phyloP scores from a whole-genome alignment of 371 early-diverging fungal genomes.

The Rhizomucor miehei region DNA sequence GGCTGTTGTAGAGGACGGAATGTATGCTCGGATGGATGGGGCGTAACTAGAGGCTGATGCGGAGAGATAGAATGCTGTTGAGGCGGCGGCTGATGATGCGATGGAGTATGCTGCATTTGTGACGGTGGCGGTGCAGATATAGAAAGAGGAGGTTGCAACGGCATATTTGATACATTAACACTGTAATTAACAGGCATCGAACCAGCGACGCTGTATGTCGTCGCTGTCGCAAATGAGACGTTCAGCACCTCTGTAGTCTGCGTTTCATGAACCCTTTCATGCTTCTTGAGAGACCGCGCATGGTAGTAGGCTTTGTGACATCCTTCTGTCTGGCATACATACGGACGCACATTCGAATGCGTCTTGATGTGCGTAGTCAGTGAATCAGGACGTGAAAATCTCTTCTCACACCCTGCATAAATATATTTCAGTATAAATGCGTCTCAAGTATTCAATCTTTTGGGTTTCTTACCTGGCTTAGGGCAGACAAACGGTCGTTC shows the following conservation, averaged over 20 bases:
- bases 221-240: not conserved
- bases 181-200: not conserved
- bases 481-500: constrained; percentile 65
- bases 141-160: not conserved
- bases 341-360: constrained; percentile 78
- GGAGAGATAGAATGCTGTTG: too few relatives aligned
- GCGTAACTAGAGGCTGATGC: too few relatives aligned
- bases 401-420: constrained; percentile 67
- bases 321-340: constrained; percentile 53
- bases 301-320: constrained; percentile 82
- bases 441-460: not conserved
- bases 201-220: not conserved
- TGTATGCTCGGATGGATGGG: too few relatives aligned
- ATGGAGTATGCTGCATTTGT: too few relatives aligned
- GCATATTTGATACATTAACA: too few relatives aligned
- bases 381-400: constrained; percentile 86
- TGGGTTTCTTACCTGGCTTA: constrained; percentile 18
- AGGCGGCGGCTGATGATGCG: too few relatives aligned
- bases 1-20: too few relatives aligned
- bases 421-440: not conserved
- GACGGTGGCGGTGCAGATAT: not conserved
- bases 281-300: constrained; percentile 76
- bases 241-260: not conserved
- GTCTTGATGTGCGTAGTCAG: constrained; percentile 88
- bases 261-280: constrained; percentile 60